phyloP scores from a whole-genome alignment of 2,329 filamentous ascomycete species.

The Pseudogymnoascus sp. region DNA sequence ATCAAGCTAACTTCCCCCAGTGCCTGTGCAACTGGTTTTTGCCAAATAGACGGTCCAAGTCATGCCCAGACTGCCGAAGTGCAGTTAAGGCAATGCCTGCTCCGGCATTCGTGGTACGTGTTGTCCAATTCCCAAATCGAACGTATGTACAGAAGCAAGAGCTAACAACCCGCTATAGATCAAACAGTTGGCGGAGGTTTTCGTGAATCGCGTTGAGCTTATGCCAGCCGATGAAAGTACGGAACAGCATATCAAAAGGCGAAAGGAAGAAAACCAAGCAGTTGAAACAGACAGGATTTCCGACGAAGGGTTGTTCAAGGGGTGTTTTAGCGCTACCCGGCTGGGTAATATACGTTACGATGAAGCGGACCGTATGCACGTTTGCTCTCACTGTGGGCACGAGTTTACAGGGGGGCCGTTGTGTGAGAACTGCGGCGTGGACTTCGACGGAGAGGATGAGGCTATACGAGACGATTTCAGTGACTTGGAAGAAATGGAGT shows the following conservation, averaged over 20 bases:
- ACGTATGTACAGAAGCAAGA: background rate
- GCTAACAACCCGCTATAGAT: conserved; percentile 35
- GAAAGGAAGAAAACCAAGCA: conserved; percentile 49
- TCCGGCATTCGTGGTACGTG: conserved; percentile 53
- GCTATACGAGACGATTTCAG: conserved; percentile 35
- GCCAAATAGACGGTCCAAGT: conserved; percentile 45
- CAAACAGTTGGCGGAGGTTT: conserved; percentile 55
- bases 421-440: conserved; percentile 48
- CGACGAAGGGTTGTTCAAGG: conserved; percentile 53
- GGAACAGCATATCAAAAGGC: conserved; percentile 49
- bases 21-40: conserved; percentile 31
- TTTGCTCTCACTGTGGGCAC: conserved; percentile 54
- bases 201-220: conserved; percentile 50
- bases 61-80: conserved; percentile 60
- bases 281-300: conserved; percentile 51
- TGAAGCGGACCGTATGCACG: conserved; percentile 49
- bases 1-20: conserved; percentile 18
- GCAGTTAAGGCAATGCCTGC: conserved; percentile 50
- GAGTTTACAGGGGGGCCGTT: conserved; percentile 51
- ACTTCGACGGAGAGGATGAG: conserved; percentile 35
- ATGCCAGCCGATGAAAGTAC: conserved; percentile 55
- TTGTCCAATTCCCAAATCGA: background rate
- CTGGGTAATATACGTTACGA: conserved; percentile 35
- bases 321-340: conserved; percentile 29
- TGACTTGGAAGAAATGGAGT: conserved; percentile 34